Percentiles rank a stretch among this genome's conserved stretches.
phyloP scores from a whole-genome alignment of 352 stramenopile genomes.

The Salisapilia sapeloensis region DNA sequence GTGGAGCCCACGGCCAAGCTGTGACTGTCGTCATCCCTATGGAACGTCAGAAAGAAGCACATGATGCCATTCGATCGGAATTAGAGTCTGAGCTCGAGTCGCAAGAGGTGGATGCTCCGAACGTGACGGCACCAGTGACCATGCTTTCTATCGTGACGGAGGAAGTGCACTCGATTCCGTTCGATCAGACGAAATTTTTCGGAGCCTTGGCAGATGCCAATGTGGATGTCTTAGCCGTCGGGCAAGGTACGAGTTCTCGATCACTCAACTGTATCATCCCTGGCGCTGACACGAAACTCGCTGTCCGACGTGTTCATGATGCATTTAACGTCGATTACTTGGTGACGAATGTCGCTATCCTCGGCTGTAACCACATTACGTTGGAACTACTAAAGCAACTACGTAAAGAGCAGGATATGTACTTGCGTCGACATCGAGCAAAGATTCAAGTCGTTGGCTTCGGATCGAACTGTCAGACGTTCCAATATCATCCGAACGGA shows the following conservation, averaged over 20 bases:
- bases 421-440: slow-evolving; percentile 48
- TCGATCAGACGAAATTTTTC: slow-evolving; percentile 67
- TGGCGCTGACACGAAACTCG: slow-evolving; percentile 48
- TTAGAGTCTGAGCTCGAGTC: slow-evolving; percentile 38
- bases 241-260: slow-evolving; percentile 61
- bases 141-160: slow-evolving; percentile 76
- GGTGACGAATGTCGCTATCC: slow-evolving; percentile 47
- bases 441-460: slow-evolving; percentile 54
- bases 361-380: slow-evolving; percentile 61
- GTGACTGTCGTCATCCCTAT: slow-evolving; percentile 59
- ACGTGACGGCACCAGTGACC: slow-evolving; percentile 49
- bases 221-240: slow-evolving; percentile 57
- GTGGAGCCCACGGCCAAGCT: slow-evolving; percentile 59
- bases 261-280: slow-evolving; percentile 63
- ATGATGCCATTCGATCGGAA: slow-evolving; percentile 27
- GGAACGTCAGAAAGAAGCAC: slow-evolving; percentile 11
- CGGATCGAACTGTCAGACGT: slow-evolving; percentile 35
- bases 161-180: slow-evolving; percentile 51
- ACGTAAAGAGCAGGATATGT: slow-evolving; percentile 34
- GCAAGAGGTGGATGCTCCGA: slow-evolving; percentile 54
- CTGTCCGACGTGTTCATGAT: slow-evolving; percentile 58
- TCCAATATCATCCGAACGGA: slow-evolving; percentile 33
- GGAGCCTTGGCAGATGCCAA: slow-evolving; percentile 39
- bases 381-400: slow-evolving; percentile 42
- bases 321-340: slow-evolving; percentile 67